Evolutionary conservation across 163 green algal genomes (phyloP).

Genomic region (Chlamydomonas reinhardtii): DNA sequence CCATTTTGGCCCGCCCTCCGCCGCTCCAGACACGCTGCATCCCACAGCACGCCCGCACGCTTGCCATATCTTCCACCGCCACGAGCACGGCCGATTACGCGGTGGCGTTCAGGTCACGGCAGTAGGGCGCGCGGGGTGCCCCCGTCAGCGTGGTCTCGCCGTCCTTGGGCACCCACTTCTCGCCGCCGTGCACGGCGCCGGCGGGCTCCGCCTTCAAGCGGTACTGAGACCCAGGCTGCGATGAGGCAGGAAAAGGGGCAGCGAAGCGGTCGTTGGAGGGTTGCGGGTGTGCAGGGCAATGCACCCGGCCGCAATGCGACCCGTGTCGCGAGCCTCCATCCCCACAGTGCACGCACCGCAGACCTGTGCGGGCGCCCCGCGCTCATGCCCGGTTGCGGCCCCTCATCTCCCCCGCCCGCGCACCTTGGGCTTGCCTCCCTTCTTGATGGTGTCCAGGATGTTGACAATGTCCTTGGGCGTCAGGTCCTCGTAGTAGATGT

Average conservation of each 20-base stretch:
- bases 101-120: constrained; percentile 71
- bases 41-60: too few species aligned
- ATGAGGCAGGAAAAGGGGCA: background rate
- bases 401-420: background rate
- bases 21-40: too few species aligned
- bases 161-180: constrained; percentile 82
- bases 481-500: constrained; percentile 99
- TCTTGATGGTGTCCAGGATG: constrained; percentile 89
- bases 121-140: constrained; percentile 75
- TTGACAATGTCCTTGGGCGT: constrained; percentile 84
- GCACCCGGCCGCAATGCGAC: too few species aligned
- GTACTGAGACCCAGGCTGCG: constrained; percentile 85
- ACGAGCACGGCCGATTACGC: too few species aligned
- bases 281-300: too few species aligned
- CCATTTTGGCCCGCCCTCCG: too few species aligned
- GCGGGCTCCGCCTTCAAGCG: constrained; percentile 86
- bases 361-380: too few species aligned
- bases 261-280: too few species aligned
- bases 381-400: too few species aligned
- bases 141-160: constrained; percentile 62
- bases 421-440: constrained; percentile 86
- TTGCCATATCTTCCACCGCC: too few species aligned
- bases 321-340: too few species aligned
- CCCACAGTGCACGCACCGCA: too few species aligned
- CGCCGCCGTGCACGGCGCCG: constrained; percentile 70